phyloP scores from a whole-genome alignment of 2,329 filamentous ascomycete species.

The Botryotinia narcissicola region DNA sequence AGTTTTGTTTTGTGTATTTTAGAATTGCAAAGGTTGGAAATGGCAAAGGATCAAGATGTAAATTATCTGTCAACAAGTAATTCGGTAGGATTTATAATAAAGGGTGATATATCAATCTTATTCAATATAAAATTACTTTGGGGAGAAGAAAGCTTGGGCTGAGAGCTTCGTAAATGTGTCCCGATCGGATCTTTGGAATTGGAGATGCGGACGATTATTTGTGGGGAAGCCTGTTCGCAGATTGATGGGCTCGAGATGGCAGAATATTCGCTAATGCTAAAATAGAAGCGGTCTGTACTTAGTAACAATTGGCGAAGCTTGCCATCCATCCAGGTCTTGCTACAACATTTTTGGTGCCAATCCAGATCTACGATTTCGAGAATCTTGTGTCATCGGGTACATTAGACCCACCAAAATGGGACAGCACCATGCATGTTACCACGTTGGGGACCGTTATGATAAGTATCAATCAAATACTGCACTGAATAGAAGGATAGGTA shows the following conservation, averaged over 20 bases:
- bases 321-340: not conserved
- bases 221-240: conserved; percentile 5
- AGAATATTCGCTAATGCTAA: not conserved
- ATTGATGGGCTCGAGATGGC: not conserved
- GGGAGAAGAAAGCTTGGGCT: not conserved
- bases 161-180: conserved; percentile 10
- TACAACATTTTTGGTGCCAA: not conserved
- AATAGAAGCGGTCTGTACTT: not conserved
- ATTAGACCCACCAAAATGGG: not conserved
- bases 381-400: not conserved
- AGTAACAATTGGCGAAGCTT: not conserved
- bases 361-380: not conserved
- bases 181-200: conserved; percentile 7
- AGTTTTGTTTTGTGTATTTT: not conserved
- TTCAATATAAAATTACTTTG: not conserved
- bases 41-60: not conserved
- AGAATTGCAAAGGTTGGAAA: not conserved
- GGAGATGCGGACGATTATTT: not conserved
- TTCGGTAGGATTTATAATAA: not conserved
- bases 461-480: not conserved
- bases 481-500: not conserved
- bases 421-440: not conserved
- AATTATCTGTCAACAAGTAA: conserved; percentile 7
- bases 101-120: conserved; percentile 6
- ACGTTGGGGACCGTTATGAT: not conserved